Conservation (phyloP, 148 eudicot species). For the Nepenthes gracilis region DNA sequence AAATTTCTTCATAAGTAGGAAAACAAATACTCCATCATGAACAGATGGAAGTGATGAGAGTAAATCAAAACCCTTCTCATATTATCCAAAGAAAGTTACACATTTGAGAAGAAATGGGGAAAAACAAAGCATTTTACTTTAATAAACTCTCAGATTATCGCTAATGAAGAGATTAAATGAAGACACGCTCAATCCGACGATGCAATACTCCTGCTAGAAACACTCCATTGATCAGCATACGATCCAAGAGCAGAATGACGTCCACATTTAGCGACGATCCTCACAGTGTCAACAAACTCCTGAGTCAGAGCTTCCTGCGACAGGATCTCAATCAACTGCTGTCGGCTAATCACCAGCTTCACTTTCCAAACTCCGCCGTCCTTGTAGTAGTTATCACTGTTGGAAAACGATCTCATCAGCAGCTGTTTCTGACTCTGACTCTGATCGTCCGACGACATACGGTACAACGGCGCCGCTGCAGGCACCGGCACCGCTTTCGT, state of each 20-base stretch:
- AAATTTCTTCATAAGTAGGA: no score
- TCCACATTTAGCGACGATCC: constrained; percentile 91
- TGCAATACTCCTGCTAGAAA: no score
- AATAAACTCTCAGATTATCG: no score
- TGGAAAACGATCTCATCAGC: constrained; percentile 30
- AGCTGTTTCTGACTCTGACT: constrained; percentile 21
- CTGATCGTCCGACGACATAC: constrained; percentile 59
- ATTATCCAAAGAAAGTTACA: no score
- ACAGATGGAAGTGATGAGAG: no score
- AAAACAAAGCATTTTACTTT: no score
- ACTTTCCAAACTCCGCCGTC: constrained; percentile 72
- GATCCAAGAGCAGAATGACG: constrained; percentile 22
- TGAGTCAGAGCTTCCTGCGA: constrained; percentile 55
- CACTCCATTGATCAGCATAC: constrained; percentile 61
- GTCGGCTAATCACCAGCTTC: constrained; percentile 64
- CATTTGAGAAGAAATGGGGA: no score
- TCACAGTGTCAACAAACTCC: constrained; percentile 66
- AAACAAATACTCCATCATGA: no score
- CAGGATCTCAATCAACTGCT: constrained; percentile 60
- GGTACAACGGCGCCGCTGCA: constrained; percentile 13
- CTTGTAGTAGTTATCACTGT: constrained; percentile 3
- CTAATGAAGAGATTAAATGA: no score
- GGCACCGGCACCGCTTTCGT: background rate
- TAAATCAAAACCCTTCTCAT: no score
- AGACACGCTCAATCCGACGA: no score